Conservation (phyloP, 306 rosid genomes). For the Canavalia ensiformis region DNA sequence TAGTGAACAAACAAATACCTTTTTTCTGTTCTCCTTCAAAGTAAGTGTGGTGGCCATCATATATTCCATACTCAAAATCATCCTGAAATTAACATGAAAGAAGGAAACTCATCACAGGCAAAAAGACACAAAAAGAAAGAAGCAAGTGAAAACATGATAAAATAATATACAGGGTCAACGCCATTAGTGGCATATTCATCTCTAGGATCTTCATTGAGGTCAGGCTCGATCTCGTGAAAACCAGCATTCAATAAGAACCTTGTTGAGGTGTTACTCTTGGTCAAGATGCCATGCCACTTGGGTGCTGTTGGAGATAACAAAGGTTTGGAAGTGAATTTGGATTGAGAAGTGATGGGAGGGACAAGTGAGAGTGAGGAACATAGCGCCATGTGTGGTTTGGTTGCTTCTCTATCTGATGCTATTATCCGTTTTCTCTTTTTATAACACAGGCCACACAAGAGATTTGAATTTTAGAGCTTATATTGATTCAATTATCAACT, state of each 20-base stretch:
- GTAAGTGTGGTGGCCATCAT: slow-evolving; percentile 89
- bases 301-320: slow-evolving; percentile 30
- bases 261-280: slow-evolving; percentile 44
- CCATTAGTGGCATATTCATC: slow-evolving; percentile 73
- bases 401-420: slow-evolving; percentile 34
- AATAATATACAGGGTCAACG: slow-evolving; percentile 58
- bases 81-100: slow-evolving; percentile 63
- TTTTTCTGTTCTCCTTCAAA: slow-evolving; percentile 65
- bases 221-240: slow-evolving; percentile 78
- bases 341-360: slow-evolving; percentile 45
- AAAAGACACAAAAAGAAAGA: neutral
- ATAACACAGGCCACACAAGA: slow-evolving; percentile 25
- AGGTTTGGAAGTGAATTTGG: slow-evolving; percentile 53
- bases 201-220: slow-evolving; percentile 82
- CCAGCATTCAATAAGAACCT: slow-evolving; percentile 65
- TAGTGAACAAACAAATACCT: slow-evolving; percentile 49
- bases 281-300: slow-evolving; percentile 46
- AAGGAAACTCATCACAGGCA: slow-evolving; percentile 20
- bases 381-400: slow-evolving; percentile 60
- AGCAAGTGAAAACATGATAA: neutral
- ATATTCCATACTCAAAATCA: slow-evolving; percentile 78
- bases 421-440: slow-evolving; percentile 41
- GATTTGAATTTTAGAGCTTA: neutral
- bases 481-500: neutral
- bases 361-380: slow-evolving; percentile 63